These are phyloP conservation scores for Paraconiothyrium sp. DNA, from an alignment of 2,329 filamentous ascomycete genomes.

Conservation along the genomic window DNA sequence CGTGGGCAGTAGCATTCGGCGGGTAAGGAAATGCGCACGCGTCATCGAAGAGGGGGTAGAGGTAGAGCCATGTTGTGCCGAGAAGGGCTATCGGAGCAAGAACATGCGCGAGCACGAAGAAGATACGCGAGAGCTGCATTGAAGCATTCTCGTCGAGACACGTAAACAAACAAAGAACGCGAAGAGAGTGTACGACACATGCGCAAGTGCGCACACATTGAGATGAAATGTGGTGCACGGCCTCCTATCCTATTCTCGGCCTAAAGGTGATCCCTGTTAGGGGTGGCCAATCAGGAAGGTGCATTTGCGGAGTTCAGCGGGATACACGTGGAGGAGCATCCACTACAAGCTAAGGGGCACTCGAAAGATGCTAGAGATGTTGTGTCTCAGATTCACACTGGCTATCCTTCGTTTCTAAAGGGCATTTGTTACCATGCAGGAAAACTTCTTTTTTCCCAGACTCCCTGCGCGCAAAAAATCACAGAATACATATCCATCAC, in stretches of 20 bases:
- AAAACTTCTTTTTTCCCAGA: constrained; percentile 15
- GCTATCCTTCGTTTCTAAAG: background rate
- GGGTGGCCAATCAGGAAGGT: constrained; percentile 12
- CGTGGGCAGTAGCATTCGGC: constrained; percentile 66
- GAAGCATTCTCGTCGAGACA: constrained; percentile 47
- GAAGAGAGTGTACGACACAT: background rate
- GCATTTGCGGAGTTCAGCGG: constrained; percentile 14
- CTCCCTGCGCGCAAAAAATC: constrained; percentile 14
- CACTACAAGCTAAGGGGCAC: background rate
- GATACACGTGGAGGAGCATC: background rate
- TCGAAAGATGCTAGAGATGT: background rate
- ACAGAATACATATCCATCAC: constrained; percentile 4
- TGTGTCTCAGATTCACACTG: background rate
- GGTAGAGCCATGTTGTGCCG: constrained; percentile 81
- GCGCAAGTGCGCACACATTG: constrained; percentile 12
- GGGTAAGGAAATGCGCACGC: constrained; percentile 79
- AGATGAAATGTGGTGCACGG: constrained; percentile 14
- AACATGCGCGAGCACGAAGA: constrained; percentile 58
- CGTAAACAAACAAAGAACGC: background rate
- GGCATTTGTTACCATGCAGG: background rate
- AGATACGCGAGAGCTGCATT: constrained; percentile 61
- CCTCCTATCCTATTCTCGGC: constrained; percentile 8
- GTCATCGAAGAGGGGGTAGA: constrained; percentile 79
- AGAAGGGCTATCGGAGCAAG: constrained; percentile 73
- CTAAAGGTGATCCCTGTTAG: constrained; percentile 9